Conservation (phyloP, 768 basidiomycete genomes). For the Porpolomopsis calyptriformis region DNA sequence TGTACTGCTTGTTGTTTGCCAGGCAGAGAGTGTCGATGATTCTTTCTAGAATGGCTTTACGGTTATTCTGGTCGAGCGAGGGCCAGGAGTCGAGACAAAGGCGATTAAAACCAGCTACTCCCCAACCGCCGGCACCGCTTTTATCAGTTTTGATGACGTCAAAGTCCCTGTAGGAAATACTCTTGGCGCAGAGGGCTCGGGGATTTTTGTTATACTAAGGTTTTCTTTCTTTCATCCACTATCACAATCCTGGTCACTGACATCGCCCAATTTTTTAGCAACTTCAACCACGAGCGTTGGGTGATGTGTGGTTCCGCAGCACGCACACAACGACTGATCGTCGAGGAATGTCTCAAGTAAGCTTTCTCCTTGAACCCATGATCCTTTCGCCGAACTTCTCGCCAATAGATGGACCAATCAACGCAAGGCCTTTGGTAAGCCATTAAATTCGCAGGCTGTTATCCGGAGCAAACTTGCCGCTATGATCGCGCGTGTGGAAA, state of each 20-base stretch:
- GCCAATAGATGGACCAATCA: constrained; percentile 67
- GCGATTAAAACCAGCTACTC: constrained; percentile 81
- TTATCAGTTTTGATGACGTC: constrained; percentile 67
- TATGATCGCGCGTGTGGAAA: constrained; percentile 59
- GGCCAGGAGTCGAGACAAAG: constrained; percentile 75
- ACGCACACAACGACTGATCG: constrained; percentile 50
- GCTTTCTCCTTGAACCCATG: constrained; percentile 7
- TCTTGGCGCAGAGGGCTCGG: constrained; percentile 59
- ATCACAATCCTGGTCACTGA: background rate
- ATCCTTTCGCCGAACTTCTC: constrained; percentile 1
- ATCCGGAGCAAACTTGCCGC: constrained; percentile 79
- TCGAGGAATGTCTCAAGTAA: constrained; percentile 45
- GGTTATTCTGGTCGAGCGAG: constrained; percentile 76
- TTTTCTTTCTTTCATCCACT: constrained; percentile 11
- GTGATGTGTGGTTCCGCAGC: constrained; percentile 73
- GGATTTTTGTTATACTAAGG: constrained; percentile 34
- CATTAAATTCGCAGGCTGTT: constrained; percentile 72
- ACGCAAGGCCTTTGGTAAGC: constrained; percentile 85
- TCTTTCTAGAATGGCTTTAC: constrained; percentile 51
- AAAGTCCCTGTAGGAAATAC: constrained; percentile 79
- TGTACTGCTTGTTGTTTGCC: background rate
- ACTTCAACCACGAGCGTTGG: constrained; percentile 96
- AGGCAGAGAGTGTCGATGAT: background rate
- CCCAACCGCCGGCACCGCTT: constrained; percentile 72
- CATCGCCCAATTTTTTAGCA: constrained; percentile 30